phyloP scores from a whole-genome alignment of 805 yeast genomes.

The Saturnispora sekii region DNA sequence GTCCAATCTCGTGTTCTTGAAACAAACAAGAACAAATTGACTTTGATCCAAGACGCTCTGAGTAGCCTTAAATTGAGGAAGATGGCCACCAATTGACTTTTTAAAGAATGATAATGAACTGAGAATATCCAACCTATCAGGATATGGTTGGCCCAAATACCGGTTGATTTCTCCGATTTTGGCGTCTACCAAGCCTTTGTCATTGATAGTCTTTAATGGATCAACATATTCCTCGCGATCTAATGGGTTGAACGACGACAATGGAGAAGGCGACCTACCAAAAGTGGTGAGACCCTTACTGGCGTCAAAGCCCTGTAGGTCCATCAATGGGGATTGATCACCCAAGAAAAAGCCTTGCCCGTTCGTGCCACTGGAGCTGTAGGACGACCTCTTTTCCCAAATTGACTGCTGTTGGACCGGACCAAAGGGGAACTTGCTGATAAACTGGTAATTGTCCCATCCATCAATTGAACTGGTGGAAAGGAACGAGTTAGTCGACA shows the following conservation, averaged over 20 bases:
- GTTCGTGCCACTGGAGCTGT: background rate
- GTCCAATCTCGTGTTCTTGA: constrained; percentile 73
- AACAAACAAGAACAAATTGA: constrained; percentile 53
- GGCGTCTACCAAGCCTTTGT: constrained; percentile 19
- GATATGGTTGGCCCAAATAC: constrained; percentile 22
- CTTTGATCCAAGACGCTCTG: constrained; percentile 6
- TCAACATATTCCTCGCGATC: background rate
- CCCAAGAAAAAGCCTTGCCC: background rate
- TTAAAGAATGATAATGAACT: constrained; percentile 13
- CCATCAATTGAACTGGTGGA: background rate
- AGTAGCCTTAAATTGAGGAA: constrained; percentile 2
- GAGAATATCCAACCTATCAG: constrained; percentile 18
- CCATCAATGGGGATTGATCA: background rate
- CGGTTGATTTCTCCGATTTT: constrained; percentile 20
- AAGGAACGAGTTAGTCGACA: constrained; percentile 1
- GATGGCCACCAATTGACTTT: constrained; percentile 1
- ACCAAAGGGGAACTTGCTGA: no score
- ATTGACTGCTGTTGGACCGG: background rate
- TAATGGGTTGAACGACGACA: constrained; percentile 2
- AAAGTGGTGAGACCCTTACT: background rate
- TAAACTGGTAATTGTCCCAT: background rate
- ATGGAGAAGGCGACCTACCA: constrained; percentile 1
- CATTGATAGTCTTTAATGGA: no score
- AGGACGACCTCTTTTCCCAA: constrained; percentile 1
- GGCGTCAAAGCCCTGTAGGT: background rate